Conservation (phyloP, 169 alveolate genomes). For the Plasmodium ovale region DNA sequence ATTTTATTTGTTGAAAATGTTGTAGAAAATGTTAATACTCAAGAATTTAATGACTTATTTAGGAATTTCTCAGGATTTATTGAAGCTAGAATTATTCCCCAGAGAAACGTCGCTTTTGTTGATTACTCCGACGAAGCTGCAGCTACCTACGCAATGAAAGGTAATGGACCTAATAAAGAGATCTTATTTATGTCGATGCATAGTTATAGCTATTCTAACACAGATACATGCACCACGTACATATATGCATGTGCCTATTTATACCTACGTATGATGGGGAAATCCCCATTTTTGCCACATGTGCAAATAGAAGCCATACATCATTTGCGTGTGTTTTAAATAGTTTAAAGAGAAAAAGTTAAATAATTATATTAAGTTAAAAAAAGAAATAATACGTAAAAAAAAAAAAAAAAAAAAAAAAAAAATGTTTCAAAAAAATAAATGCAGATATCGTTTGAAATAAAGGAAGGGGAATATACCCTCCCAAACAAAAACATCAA, state of each 20-base stretch:
- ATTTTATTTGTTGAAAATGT: conserved; percentile 87
- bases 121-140: conserved; percentile 84
- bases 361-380: not conserved
- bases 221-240: not conserved
- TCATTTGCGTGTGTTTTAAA: not conserved
- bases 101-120: conserved; percentile 87
- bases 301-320: not conserved
- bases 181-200: too few species aligned
- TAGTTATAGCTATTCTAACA: not conserved
- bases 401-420: not conserved
- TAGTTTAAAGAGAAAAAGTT: conserved; percentile 2
- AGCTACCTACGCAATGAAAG: conserved; percentile 86
- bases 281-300: not conserved
- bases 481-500: not conserved
- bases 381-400: not conserved
- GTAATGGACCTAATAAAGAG: too few species aligned
- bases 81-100: conserved; percentile 86
- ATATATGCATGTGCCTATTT: not conserved
- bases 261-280: not conserved
- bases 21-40: conserved; percentile 83
- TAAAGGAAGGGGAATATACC: not conserved
- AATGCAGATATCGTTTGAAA: too few species aligned
- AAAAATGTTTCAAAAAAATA: too few species aligned
- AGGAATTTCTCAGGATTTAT: conserved; percentile 81
- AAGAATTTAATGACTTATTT: conserved; percentile 81